Conservation (phyloP, 2,329 filamentous ascomycete species). For the Aspergillus latus region DNA sequence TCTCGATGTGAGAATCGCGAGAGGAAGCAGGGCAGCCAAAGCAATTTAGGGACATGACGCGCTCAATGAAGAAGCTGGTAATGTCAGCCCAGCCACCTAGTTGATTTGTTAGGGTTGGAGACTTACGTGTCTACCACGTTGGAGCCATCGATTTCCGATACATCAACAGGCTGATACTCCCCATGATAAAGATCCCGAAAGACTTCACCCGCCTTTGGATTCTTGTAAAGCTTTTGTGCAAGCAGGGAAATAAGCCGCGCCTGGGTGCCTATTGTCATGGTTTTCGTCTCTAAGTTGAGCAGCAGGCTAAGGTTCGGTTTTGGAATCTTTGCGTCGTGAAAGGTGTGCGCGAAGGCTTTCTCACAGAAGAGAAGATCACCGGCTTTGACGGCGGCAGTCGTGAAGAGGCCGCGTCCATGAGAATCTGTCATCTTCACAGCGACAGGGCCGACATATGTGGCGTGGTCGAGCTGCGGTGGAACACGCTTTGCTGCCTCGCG, state of each 20-base stretch:
- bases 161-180: slow-evolving; percentile 36
- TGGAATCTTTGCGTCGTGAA: slow-evolving; percentile 6
- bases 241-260: slow-evolving; percentile 43
- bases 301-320: slow-evolving; percentile 29
- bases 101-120: not conserved
- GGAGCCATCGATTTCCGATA: slow-evolving; percentile 34
- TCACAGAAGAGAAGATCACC: slow-evolving; percentile 58
- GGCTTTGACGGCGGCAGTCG: slow-evolving; percentile 46
- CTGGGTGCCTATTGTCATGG: slow-evolving; percentile 39
- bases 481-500: slow-evolving; percentile 33
- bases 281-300: slow-evolving; percentile 39
- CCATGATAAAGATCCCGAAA: slow-evolving; percentile 46
- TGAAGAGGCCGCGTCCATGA: slow-evolving; percentile 54
- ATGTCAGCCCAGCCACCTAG: slow-evolving; percentile 6
- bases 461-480: slow-evolving; percentile 49
- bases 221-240: slow-evolving; percentile 50
- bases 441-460: slow-evolving; percentile 48
- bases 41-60: slow-evolving; percentile 45
- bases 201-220: slow-evolving; percentile 32
- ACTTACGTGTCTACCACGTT: slow-evolving; percentile 51
- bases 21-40: slow-evolving; percentile 42
- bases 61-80: slow-evolving; percentile 48
- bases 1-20: slow-evolving; percentile 21
- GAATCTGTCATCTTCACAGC: slow-evolving; percentile 42
- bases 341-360: slow-evolving; percentile 52